Evolutionary conservation across 768 basidiomycete genomes (phyloP).

Genomic region (Clavulina sp.): DNA sequence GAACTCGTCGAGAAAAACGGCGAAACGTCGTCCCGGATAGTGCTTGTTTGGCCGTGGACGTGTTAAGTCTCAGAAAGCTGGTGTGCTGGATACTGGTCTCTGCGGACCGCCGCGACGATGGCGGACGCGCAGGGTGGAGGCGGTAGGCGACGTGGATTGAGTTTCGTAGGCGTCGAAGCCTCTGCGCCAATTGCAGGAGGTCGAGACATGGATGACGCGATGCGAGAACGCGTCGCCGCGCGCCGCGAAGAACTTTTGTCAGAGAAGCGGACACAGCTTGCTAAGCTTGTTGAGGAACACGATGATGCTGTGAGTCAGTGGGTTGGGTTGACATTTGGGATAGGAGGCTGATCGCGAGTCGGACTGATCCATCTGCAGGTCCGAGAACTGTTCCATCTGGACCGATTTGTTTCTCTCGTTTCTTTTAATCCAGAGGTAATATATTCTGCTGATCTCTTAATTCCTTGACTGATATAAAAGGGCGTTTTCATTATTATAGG

Average conservation of each 20-base stretch:
- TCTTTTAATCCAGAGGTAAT: conserved; percentile 56
- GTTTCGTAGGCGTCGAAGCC: background rate
- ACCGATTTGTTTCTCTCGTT: conserved; percentile 59
- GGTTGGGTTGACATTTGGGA: too few species aligned
- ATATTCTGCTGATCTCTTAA: background rate
- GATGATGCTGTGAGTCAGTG: conserved; percentile 59
- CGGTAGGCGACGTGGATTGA: background rate
- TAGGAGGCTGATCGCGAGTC: background rate
- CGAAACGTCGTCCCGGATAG: too few species aligned
- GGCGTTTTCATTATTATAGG: conserved; percentile 21
- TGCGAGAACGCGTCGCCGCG: conserved; percentile 13
- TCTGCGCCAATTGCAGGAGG: background rate
- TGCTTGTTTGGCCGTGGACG: too few species aligned
- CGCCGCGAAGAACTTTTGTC: conserved; percentile 28
- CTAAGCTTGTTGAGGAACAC: conserved; percentile 42
- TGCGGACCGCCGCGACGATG: too few species aligned
- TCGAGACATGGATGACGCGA: background rate
- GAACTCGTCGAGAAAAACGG: too few species aligned
- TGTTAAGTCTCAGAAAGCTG: too few species aligned
- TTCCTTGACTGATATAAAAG: conserved; percentile 4
- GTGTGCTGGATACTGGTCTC: too few species aligned
- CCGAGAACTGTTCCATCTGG: conserved; percentile 78
- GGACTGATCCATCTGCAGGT: conserved; percentile 31
- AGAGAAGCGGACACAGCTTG: conserved; percentile 41
- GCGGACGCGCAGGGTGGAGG: too few species aligned